phyloP scores from a whole-genome alignment of 805 yeast genomes.

The Zygotorulaspora danielsina region DNA sequence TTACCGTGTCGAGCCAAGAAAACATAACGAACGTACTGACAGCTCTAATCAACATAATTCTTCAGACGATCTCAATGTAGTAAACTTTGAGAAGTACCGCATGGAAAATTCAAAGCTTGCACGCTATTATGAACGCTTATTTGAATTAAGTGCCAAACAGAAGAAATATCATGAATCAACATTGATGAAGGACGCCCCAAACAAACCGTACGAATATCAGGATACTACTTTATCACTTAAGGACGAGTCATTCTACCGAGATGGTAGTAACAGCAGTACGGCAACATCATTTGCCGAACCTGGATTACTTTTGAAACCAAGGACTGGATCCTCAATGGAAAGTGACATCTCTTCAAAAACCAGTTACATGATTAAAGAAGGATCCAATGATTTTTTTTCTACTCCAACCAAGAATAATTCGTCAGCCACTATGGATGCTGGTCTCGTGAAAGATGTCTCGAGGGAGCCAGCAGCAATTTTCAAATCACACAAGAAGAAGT shows the following conservation, averaged over 20 bases:
- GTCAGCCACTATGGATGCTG: slow-evolving; percentile 6
- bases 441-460: slow-evolving; percentile 9
- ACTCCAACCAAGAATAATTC: slow-evolving; percentile 8
- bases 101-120: slow-evolving; percentile 10
- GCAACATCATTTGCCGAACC: slow-evolving; percentile 15
- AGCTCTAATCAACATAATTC: background rate
- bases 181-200: background rate
- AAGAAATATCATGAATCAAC: background rate
- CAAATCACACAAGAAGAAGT: slow-evolving; percentile 28
- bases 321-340: slow-evolving; percentile 24
- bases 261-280: slow-evolving; percentile 15
- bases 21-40: slow-evolving; percentile 1
- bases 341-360: slow-evolving; percentile 15
- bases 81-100: slow-evolving; percentile 21
- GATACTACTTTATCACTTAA: background rate
- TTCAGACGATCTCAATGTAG: slow-evolving; percentile 3
- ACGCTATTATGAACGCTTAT: slow-evolving; percentile 5
- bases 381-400: background rate
- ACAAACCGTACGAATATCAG: slow-evolving; percentile 2
- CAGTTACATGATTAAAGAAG: background rate
- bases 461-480: slow-evolving; percentile 14
- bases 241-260: slow-evolving; percentile 9
- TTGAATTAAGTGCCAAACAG: background rate
- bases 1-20: slow-evolving; percentile 1
- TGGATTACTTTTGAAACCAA: slow-evolving; percentile 19